A percentile compares a stretch with the other conserved stretches of the same genome.
phyloP scores from a whole-genome alignment of 73 alveolate genomes.

The Paramecium sexaurelia region DNA sequence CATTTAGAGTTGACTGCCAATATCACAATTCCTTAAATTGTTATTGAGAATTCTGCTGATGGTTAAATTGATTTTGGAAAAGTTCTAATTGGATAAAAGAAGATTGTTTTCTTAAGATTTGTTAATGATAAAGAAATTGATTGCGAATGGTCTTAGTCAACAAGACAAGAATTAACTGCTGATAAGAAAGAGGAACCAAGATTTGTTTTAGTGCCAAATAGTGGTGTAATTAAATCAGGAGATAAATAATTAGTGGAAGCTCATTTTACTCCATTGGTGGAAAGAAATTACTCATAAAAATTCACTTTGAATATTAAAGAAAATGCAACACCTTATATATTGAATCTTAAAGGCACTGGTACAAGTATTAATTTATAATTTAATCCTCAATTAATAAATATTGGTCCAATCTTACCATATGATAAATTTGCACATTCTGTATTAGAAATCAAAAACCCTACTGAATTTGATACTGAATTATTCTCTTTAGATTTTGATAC shows the following conservation, averaged over 20 bases:
- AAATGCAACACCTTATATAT: conserved; percentile 88
- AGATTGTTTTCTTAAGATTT: conserved; percentile 92
- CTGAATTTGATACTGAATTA: conserved; percentile 95
- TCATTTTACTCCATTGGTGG: conserved; percentile 93
- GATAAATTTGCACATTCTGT: conserved; percentile 88
- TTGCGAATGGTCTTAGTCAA: conserved; percentile 95
- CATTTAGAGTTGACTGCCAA: conserved; percentile 91
- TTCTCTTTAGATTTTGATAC: conserved; percentile 96
- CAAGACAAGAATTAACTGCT: conserved; percentile 75
- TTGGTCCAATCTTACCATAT: conserved; percentile 99
- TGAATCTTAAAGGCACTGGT: conserved; percentile 95
- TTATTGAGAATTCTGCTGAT: conserved; percentile 71
- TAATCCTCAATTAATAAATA: conserved; percentile 84
- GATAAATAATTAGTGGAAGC: conserved; percentile 91
- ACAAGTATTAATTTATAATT: conserved; percentile 87
- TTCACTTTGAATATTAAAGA: conserved; percentile 91
- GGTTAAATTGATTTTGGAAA: conserved; percentile 95
- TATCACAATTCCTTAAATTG: conserved; percentile 90
- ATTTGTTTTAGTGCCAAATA: conserved; percentile 87
- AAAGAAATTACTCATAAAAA: conserved; percentile 87
- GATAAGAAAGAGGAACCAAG: conserved; percentile 65
- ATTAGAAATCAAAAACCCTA: conserved; percentile 95
- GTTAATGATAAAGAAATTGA: conserved; percentile 96
- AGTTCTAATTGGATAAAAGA: conserved; percentile 95
- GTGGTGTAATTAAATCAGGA: conserved; percentile 95